Conservation (phyloP, 352 stramenopile species). For the Phytophthora hibernalis region DNA sequence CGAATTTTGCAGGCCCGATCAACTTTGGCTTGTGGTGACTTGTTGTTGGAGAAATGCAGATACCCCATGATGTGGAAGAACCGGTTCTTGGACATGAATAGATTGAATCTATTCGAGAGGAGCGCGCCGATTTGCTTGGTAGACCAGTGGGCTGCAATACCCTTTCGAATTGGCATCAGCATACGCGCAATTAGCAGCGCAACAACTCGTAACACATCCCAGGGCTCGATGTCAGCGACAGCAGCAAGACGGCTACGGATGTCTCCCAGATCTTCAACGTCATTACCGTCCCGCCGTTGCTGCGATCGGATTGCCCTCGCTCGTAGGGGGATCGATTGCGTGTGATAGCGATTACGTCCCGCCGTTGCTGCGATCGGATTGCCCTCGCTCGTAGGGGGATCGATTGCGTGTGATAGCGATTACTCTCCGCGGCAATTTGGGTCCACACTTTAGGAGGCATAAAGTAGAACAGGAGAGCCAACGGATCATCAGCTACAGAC, state of each 20-base stretch:
- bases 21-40: not conserved
- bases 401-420: conserved; percentile 8
- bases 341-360: conserved; percentile 9
- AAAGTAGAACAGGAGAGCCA: conserved; percentile 25
- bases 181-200: not conserved
- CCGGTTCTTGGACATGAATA: not conserved
- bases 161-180: conserved; percentile 1
- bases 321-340: not conserved
- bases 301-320: not conserved
- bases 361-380: conserved; percentile 6
- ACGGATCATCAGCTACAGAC: not conserved
- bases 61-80: too few species aligned
- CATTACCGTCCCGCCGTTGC: not conserved
- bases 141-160: conserved; percentile 6
- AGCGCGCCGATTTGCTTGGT: not conserved
- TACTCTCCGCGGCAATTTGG: conserved; percentile 13
- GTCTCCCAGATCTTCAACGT: not conserved
- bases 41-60: too few species aligned
- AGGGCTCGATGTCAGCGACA: not conserved
- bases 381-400: not conserved
- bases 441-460: conserved; percentile 11
- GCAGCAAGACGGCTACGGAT: not conserved
- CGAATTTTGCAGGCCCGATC: conserved; percentile 20
- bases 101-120: not conserved
- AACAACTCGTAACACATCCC: conserved; percentile 1